Base-by-base conservation (phyloP, 805 yeast genomes). In the Yamadazyma ubonensis region DNA sequence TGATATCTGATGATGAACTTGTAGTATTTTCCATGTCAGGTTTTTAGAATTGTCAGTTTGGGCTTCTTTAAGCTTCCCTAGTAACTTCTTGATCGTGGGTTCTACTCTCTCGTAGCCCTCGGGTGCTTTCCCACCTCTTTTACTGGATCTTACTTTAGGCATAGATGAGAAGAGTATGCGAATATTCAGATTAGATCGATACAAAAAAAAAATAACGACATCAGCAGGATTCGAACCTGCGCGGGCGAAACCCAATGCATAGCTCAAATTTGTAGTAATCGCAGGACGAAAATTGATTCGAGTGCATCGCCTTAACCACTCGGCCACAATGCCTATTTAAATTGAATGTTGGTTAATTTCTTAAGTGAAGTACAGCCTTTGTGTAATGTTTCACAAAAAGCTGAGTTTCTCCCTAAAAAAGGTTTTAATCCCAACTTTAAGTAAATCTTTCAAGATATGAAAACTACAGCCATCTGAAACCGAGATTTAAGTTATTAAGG, bases 1-100 rank as follows among this genome's bases (percentile, higher is more conserved):
- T 1, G 91, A 79, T 35, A 83, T 72, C 53, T 85, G 89, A 55
- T 86, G 91, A 43, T 81, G 73, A n/a, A 86, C 58, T 51, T 75
- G 77, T 48, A 76, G 70, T 14, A 88, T 78, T 38, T 82, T 83
- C 89, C 93, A 86, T 6, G 80, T 56, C 2, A 79, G 65, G 45
- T 79, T 80, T 40, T 73, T 69, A 41, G 79, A 77, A 16, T 73
- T 67, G 10, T 54, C 51, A 2, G 51, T 45, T 42, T 67, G 72
- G 1, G 67, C 67, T 21, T 75, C 80, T 57, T 79, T 80, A 44
- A 87, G 61, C 46, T 77, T 75, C 16, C 66, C 64, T 14, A 72
- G 76, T 49, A 83, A 83, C 41, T 81, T 81, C 2, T 61, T 59
- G 11, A 88, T 53, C 0, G 90, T 82, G 2, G 86, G 82, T 46